A percentile compares a stretch with the other conserved stretches of the same genome.
These are phyloP conservation scores for Pulveroboletus sp. DNA, from an alignment of 768 basidiomycete genomes.

Conservation along the genomic window DNA sequence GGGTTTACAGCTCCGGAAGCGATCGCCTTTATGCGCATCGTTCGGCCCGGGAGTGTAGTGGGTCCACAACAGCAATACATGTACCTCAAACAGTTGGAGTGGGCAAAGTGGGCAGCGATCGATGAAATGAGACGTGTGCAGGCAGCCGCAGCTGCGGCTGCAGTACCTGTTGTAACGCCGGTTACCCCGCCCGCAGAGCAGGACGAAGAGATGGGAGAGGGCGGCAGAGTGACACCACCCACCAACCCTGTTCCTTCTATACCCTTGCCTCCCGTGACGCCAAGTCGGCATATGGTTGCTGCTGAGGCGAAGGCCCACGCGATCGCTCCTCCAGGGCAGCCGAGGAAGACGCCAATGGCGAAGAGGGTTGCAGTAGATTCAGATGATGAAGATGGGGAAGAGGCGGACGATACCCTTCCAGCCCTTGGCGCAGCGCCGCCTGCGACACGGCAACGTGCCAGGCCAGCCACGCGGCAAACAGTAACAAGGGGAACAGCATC, in stretches of 20 bases:
- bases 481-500: conserved; percentile 56
- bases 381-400: conserved; percentile 58
- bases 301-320: conserved; percentile 69
- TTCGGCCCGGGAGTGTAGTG: conserved; percentile 91
- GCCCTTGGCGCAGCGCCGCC: conserved; percentile 53
- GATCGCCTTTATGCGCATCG: conserved; percentile 97
- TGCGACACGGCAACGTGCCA: conserved; percentile 30
- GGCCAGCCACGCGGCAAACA: conserved; percentile 38
- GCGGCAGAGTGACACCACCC: conserved; percentile 37
- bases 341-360: conserved; percentile 80
- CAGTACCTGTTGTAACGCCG: conserved; percentile 59
- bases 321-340: conserved; percentile 79
- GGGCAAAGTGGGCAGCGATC: conserved; percentile 89
- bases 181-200: conserved; percentile 79
- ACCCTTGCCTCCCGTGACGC: conserved; percentile 72
- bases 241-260: conserved; percentile 16
- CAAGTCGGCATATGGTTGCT: conserved; percentile 69
- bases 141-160: conserved; percentile 39
- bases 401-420: conserved; percentile 62
- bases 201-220: conserved; percentile 58
- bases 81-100: conserved; percentile 92
- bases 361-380: conserved; percentile 70
- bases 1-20: conserved; percentile 95
- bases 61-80: conserved; percentile 94
- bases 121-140: conserved; percentile 64